A percentile compares a stretch with the other conserved stretches of the same genome.
phyloP scores from a whole-genome alignment of 2,329 filamentous ascomycete species.

The Ceratocystis ficicola region DNA sequence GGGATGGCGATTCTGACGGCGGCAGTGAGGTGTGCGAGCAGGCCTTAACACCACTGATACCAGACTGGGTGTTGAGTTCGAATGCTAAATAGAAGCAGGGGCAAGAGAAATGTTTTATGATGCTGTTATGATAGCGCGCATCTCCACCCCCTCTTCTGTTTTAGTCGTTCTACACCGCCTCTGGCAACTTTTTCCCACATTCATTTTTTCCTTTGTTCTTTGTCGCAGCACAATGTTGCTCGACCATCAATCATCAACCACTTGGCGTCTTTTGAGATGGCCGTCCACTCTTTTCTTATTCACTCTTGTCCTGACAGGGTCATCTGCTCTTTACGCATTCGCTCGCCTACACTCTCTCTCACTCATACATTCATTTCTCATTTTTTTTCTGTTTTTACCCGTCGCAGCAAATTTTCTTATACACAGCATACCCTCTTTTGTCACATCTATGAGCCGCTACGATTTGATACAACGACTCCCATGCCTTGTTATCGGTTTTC shows the following conservation, averaged over 20 bases:
- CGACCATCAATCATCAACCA: background rate
- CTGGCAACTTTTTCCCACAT: background rate
- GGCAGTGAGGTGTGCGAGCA: constrained; percentile 29
- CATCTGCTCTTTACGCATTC: background rate
- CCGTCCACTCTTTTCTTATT: constrained; percentile 15
- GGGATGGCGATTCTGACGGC: constrained; percentile 8
- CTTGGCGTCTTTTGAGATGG: constrained; percentile 18
- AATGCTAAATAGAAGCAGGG: constrained; percentile 34
- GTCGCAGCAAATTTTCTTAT: background rate
- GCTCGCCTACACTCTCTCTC: constrained; percentile 1
- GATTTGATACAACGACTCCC: constrained; percentile 1
- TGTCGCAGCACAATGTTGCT: background rate
- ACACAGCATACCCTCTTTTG: background rate
- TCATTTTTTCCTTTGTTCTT: constrained; percentile 9
- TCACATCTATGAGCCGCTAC: constrained; percentile 7
- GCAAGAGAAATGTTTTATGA: constrained; percentile 3
- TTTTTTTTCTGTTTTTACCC: background rate
- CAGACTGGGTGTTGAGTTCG: constrained; percentile 47
- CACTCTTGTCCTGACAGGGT: background rate
- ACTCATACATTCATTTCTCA: background rate
- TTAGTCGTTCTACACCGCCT: background rate
- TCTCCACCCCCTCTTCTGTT: background rate
- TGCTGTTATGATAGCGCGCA: constrained; percentile 9
- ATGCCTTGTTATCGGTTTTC: constrained; percentile 13
- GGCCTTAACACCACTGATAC: constrained; percentile 48